Conservation (phyloP, 768 basidiomycete genomes). For the Mycena leptocephala region DNA sequence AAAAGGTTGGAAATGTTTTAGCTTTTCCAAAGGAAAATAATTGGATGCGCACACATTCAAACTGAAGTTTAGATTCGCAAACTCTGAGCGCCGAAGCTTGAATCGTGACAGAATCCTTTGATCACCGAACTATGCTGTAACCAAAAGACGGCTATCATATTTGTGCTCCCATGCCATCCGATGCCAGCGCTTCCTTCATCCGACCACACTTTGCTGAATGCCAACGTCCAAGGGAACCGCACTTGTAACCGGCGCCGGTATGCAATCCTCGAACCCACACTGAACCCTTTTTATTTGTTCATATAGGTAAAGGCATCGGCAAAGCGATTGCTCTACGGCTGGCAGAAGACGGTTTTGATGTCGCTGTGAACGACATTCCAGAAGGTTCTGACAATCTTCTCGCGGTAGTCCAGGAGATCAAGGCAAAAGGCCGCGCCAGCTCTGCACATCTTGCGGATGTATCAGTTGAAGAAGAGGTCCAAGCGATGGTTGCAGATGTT, state of each 20-base stretch:
- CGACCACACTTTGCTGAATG: no score
- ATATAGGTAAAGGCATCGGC: constrained; percentile 59
- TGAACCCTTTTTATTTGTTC: neutral
- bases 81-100: no score
- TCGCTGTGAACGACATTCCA: constrained; percentile 55
- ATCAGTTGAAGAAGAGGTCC: constrained; percentile 42
- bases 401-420: constrained; percentile 38
- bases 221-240: constrained; percentile 1
- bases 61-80: no score
- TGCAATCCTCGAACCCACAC: neutral
- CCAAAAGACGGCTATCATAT: no score
- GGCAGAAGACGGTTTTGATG: constrained; percentile 56
- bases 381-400: constrained; percentile 24
- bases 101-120: no score
- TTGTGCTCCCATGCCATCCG: no score
- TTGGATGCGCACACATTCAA: no score
- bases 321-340: constrained; percentile 57
- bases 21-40: no score
- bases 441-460: constrained; percentile 34
- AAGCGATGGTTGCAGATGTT: constrained; percentile 36
- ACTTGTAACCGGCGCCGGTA: constrained; percentile 26
- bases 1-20: no score
- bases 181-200: no score
- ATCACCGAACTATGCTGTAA: no score
- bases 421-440: constrained; percentile 24